Percentiles rank a stretch among this genome's conserved stretches.
Evolutionary conservation across 148 eudicot genomes (phyloP).

Genomic region (Cornus suecica): DNA sequence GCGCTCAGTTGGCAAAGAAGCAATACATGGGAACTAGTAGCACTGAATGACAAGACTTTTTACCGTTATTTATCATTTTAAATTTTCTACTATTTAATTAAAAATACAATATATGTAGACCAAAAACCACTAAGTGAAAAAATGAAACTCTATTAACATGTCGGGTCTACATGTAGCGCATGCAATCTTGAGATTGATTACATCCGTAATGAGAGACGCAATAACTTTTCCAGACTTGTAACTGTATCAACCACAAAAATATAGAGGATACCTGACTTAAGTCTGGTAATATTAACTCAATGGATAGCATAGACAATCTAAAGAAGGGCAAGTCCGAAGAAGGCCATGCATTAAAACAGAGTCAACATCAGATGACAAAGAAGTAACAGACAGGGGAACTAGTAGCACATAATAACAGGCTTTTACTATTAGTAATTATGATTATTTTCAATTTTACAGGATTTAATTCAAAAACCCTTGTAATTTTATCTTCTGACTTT

Average conservation of each 20-base stretch:
- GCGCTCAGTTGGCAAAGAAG: too few species aligned
- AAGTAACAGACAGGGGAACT: too few species aligned
- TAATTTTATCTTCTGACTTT: too few species aligned
- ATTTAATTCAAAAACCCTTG: too few species aligned
- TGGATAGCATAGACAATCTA: not conserved
- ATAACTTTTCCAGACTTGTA: conserved; percentile 36
- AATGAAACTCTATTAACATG: not conserved
- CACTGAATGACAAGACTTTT: not conserved
- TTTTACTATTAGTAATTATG: too few species aligned
- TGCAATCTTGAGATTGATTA: not conserved
- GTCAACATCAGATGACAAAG: too few species aligned
- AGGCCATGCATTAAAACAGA: too few species aligned
- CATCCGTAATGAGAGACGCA: conserved; percentile 10
- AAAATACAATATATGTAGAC: too few species aligned
- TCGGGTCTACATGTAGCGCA: not conserved
- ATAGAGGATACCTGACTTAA: conserved; percentile 34
- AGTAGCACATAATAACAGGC: too few species aligned
- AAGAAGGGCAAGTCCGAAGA: not conserved
- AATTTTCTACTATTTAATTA: too few species aligned
- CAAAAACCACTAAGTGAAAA: not conserved
- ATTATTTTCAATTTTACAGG: too few species aligned
- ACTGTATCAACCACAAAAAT: conserved; percentile 31
- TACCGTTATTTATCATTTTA: too few species aligned
- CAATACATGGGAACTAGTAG: not conserved
- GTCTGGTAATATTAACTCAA: conserved; percentile 21